Conservation (phyloP, 2,329 filamentous ascomycete genomes). For the Eurotiales sp. region DNA sequence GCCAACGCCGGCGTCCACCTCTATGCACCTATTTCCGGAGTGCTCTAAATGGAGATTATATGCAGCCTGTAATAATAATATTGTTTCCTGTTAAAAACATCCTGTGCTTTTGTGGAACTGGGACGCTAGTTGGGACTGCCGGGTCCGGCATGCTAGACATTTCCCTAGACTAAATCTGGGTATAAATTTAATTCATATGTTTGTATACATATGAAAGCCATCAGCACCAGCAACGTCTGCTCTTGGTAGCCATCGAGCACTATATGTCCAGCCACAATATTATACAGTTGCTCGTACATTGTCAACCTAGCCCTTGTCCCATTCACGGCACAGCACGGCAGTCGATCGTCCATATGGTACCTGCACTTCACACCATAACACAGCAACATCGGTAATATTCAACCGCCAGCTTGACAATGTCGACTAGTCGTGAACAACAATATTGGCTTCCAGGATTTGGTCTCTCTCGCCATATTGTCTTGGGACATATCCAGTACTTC, state of each 20-base stretch:
- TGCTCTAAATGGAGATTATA: not conserved
- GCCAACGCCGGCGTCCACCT: not conserved
- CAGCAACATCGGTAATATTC: not conserved
- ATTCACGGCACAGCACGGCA: too few species aligned
- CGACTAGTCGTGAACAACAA: slow-evolving; percentile 31
- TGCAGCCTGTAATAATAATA: not conserved
- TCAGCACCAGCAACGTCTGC: not conserved
- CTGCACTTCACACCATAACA: not conserved
- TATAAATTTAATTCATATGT: not conserved
- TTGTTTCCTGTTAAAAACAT: not conserved
- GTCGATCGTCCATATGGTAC: too few species aligned
- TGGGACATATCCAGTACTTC: slow-evolving; percentile 48
- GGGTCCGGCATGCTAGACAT: not conserved
- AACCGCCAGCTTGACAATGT: slow-evolving; percentile 25
- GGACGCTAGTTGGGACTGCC: not conserved
- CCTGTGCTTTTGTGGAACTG: slow-evolving; percentile 9
- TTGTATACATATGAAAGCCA: not conserved
- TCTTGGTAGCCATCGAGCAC: not conserved
- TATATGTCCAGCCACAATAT: not conserved
- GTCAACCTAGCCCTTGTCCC: not conserved
- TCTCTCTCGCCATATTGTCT: slow-evolving; percentile 47
- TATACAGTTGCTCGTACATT: not conserved
- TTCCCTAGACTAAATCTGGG: not conserved
- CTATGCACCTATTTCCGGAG: not conserved
- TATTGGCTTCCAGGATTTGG: slow-evolving; percentile 49